Conservation (phyloP, 768 basidiomycete genomes). For the Tricholoma terreum region DNA sequence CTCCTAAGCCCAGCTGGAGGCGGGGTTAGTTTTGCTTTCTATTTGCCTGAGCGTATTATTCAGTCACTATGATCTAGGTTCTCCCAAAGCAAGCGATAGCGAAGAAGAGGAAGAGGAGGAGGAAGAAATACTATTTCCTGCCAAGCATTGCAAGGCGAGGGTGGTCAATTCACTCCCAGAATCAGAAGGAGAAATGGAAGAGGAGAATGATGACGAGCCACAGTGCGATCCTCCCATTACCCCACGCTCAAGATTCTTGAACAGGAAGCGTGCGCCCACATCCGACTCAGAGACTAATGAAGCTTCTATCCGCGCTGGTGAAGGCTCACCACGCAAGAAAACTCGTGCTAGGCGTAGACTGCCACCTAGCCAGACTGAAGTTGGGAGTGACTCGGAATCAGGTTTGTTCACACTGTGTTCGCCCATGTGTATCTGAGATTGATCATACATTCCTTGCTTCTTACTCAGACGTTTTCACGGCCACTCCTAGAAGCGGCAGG, state of each 20-base stretch:
- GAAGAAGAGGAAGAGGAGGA: neutral
- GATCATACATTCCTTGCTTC: neutral
- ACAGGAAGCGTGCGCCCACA: neutral
- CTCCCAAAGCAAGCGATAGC: neutral
- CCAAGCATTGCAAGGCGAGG: neutral
- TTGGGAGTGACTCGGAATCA: too few relatives aligned
- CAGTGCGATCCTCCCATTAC: neutral
- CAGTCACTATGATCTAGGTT: neutral
- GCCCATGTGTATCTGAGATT: neutral
- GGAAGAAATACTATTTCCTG: neutral
- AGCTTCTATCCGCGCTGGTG: neutral
- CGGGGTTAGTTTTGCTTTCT: neutral
- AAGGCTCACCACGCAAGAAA: neutral
- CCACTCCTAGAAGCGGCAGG: neutral
- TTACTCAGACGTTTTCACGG: neutral
- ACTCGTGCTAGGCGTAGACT: neutral
- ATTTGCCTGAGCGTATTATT: neutral
- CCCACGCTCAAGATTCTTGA: neutral
- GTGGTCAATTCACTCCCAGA: neutral
- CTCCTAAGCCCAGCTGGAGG: too few relatives aligned
- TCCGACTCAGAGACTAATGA: neutral
- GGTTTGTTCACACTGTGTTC: neutral
- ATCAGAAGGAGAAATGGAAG: neutral
- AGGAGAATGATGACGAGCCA: neutral
- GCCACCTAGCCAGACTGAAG: too few relatives aligned